Evolutionary conservation across 2,329 filamentous ascomycete genomes (phyloP).

Genomic region (Botrytis hyacinthi): DNA sequence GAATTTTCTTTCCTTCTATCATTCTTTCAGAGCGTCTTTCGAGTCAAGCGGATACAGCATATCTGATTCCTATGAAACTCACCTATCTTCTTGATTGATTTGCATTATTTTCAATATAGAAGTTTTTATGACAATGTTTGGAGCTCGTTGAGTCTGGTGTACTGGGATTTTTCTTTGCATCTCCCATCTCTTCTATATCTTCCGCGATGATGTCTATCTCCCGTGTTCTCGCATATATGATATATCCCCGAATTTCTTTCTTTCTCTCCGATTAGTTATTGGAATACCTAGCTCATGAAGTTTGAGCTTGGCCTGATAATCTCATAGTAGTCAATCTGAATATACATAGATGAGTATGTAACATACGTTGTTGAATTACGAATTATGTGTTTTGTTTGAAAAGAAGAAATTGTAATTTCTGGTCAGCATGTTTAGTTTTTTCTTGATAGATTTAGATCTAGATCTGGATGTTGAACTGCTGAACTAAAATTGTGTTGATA

Average conservation of each 20-base stretch:
- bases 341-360: neutral
- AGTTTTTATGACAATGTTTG: neutral
- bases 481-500: fast-evolving
- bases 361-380: no score
- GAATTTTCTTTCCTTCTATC: no score
- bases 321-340: neutral
- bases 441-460: neutral
- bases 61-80: no score
- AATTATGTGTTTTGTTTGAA: no score
- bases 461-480: neutral
- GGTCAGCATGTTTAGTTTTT: neutral
- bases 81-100: neutral
- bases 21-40: neutral
- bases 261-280: neutral
- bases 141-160: neutral
- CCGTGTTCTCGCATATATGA: fast-evolving
- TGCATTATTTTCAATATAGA: neutral
- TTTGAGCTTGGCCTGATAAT: neutral
- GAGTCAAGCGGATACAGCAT: neutral
- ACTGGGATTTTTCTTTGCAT: neutral
- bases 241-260: neutral
- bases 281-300: fast-evolving
- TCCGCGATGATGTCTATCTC: no score
- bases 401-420: neutral
- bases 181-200: no score